Evolutionary conservation across 257 asterid species (phyloP), one percentile per base, ranked within the genome.

Genomic region (Przewalskia tangutica): DNA sequence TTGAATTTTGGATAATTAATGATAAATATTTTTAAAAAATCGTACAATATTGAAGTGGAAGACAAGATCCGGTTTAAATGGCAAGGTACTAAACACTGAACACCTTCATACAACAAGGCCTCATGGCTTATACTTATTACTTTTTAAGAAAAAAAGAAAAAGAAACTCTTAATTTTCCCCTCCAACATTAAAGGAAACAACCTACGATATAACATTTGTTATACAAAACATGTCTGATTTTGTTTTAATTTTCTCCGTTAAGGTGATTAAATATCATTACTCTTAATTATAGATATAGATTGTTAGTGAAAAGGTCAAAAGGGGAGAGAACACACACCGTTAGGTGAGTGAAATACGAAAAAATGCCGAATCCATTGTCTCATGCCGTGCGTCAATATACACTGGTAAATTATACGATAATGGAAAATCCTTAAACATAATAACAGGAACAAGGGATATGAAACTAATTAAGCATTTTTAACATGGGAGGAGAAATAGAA

Each of bases 31-130:
- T 36, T 63, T 12, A 32, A 55, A 17, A 64, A 34, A 62, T 63
- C 9, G 20, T 23, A 23, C 62, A 48, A 20, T 7, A 3, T 13
- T 42, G 66, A 79, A 40, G 77, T 51, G 80, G 84, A 82, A 79
- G 87, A 88, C 90, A 80, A 84, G 87, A 82, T 82, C 87, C 90
- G 89, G 66, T 63, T 70, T 58, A 64, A 85, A 67, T 27, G 87
- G 73, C 76, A 80, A 80, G 50, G 84, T 75, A 82, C 85, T 7
- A 36, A 77, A 64, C 83, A 71, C 62, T 62, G 32, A 71, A 73
- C 42, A 73, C 20, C 48, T 17, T 68, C 38, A 54, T 34, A 68
- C 77, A 8, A 11, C 42, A 20, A 23, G 40, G 44, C 42, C 20
- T 73, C 32, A 27, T 27, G 60, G 17, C 7, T 73, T 73, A 48